Percentiles rank a stretch among this genome's conserved stretches.
These are phyloP conservation scores for Whalleya microplaca DNA, from an alignment of 2,329 filamentous ascomycete genomes.

Conservation along the genomic window DNA sequence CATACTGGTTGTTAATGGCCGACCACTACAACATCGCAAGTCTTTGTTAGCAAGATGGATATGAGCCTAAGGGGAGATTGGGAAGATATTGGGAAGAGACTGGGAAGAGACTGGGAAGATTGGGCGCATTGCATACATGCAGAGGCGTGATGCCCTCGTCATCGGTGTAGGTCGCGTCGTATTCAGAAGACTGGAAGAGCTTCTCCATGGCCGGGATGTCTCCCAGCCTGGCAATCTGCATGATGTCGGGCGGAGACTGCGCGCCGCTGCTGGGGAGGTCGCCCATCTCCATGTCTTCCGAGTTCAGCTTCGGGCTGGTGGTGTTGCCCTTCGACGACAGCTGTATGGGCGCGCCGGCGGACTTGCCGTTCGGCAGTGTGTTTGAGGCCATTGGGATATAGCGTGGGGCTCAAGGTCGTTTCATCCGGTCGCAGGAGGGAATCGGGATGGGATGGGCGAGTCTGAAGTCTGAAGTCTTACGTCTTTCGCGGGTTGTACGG, in stretches of 20 bases:
- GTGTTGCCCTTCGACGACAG: constrained; percentile 58
- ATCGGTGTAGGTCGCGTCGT: constrained; percentile 81
- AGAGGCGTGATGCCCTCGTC: constrained; percentile 93
- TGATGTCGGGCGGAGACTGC: constrained; percentile 74
- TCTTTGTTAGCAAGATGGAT: constrained; percentile 15
- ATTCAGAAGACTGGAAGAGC: constrained; percentile 82
- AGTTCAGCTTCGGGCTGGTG: constrained; percentile 59
- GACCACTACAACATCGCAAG: constrained; percentile 73
- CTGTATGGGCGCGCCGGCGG: constrained; percentile 52
- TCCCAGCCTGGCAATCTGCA: constrained; percentile 90
- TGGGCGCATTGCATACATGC: constrained; percentile 81
- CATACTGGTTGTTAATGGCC: constrained; percentile 97
- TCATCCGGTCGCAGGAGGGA: not conserved
- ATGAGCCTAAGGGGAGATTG: not conserved
- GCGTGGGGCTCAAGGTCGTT: not conserved
- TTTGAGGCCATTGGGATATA: constrained; percentile 46
- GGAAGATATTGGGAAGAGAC: too few species aligned
- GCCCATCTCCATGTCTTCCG: constrained; percentile 59
- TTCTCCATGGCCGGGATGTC: constrained; percentile 86
- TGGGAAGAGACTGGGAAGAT: too few species aligned
- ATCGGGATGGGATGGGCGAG: too few species aligned
- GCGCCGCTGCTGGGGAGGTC: constrained; percentile 47
- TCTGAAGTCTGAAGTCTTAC: too few species aligned
- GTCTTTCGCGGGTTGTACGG: not conserved
- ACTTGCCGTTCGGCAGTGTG: constrained; percentile 40